Evolutionary conservation across 192 early-diverging fungal genomes (phyloP), one percentile per base, ranked within the genome.

Genomic region (Coemansia sp.): DNA sequence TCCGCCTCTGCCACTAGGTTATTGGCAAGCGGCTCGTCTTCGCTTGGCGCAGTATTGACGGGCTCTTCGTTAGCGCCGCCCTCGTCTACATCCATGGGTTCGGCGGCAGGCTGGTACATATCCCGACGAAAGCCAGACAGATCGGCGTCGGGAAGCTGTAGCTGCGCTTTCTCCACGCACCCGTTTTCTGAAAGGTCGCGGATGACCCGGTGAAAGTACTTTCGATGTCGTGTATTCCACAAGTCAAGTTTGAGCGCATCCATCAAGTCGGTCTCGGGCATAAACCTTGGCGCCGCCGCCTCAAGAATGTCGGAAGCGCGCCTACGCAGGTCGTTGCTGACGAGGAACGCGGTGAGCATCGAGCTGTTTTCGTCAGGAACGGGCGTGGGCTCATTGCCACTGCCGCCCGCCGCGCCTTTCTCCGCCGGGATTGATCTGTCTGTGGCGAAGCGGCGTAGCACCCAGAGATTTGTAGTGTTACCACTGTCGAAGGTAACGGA

Each of bases 191-290:
- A 53, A 9, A 82, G 38, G 10, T 62, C 28, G 16, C 71, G 56
- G 11, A 70, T 31, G 7, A 62, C 64, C 0, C 74, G 70, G 39
- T 73, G 75, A 38, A 76, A 82, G 55, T 73, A 76, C 47, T 53
- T 70, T 39, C 61, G 58, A 25, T 72, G 64, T 13, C 36, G 35
- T 7, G 5, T 34, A 47, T 71, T 59, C 55, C 55, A 66, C 11
- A 71, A 20, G 36, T 83, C 70, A 4, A 83, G 63, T 31, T 61
- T 43, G 33, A 78, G 25, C 1, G 42, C 69, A 6, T 74, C 72
- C 7, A 78, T 57, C 11, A 78, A 23, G 53, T 83, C 81, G 6
- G 53, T 34, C 38, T 78, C 76, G 0, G 78, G 59, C 72, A 83
- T 83, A 21, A 50, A 67, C 12, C 62, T 62, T 9, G 48, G 23